phyloP scores from a whole-genome alignment of 495 filamentous ascomycete genomes.

The Aspergillus funiculosus region DNA sequence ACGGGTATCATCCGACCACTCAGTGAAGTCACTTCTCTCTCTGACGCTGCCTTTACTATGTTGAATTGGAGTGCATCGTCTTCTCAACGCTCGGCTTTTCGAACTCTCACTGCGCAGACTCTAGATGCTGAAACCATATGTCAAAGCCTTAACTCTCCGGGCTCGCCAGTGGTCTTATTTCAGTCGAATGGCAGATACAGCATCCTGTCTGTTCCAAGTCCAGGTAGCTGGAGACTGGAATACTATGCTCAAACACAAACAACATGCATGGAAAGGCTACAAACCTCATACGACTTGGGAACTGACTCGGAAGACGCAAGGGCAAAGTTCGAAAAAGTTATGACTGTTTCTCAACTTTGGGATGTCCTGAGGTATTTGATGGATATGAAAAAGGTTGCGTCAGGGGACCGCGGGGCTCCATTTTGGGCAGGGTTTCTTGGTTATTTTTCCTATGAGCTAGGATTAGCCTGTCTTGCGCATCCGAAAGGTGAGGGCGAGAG shows the following conservation, averaged over 20 bases:
- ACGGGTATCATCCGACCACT: slow-evolving; percentile 23
- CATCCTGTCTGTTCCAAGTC: slow-evolving; percentile 39
- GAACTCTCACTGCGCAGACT: slow-evolving; percentile 18
- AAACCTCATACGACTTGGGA: background rate
- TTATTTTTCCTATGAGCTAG: slow-evolving; percentile 84
- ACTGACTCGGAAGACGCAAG: background rate
- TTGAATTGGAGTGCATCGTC: slow-evolving; percentile 34
- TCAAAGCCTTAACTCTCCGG: slow-evolving; percentile 33
- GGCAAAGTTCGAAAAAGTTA: slow-evolving; percentile 14
- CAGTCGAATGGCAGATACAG: slow-evolving; percentile 39
- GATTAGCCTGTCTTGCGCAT: slow-evolving; percentile 49
- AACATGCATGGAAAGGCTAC: slow-evolving; percentile 23
- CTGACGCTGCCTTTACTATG: slow-evolving; percentile 32
- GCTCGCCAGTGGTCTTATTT: slow-evolving; percentile 37
- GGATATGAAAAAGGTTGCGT: slow-evolving; percentile 41
- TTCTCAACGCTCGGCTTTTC: slow-evolving; percentile 23
- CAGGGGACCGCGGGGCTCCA: slow-evolving; percentile 42
- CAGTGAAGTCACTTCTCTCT: slow-evolving; percentile 21
- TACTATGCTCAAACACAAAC: slow-evolving; percentile 26
- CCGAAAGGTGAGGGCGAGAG: slow-evolving; percentile 17
- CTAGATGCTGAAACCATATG: slow-evolving; percentile 32
- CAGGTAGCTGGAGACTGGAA: slow-evolving; percentile 40
- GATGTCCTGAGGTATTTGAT: slow-evolving; percentile 48
- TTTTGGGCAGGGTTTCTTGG: slow-evolving; percentile 92
- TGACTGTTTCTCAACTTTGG: slow-evolving; percentile 37